Evolutionary conservation across 305 asterid genomes (phyloP).

Genomic region (Striga hermonthica): DNA sequence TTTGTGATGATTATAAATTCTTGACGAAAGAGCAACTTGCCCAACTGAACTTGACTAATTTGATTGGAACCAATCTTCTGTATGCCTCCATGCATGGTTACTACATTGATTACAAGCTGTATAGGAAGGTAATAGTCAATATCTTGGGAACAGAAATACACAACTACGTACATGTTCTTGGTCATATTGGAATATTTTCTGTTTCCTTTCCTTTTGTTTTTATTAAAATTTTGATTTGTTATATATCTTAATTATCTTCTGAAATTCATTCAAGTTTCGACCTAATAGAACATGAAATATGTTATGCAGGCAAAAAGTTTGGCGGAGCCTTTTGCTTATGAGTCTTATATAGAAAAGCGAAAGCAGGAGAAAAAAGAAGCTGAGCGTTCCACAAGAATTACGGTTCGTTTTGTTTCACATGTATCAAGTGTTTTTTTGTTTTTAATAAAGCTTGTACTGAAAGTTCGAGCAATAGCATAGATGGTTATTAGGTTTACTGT

Average conservation of each 20-base stretch:
- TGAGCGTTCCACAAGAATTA: slow-evolving; percentile 65
- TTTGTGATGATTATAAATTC: slow-evolving; percentile 87
- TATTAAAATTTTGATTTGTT: not conserved
- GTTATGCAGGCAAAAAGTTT: slow-evolving; percentile 66
- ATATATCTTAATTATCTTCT: not conserved
- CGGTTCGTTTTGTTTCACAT: slow-evolving; percentile 52
- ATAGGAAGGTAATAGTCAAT: slow-evolving; percentile 59
- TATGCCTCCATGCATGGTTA: slow-evolving; percentile 94
- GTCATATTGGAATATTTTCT: not conserved
- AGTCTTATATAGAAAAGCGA: slow-evolving; percentile 58
- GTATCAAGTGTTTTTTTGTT: slow-evolving; percentile 1
- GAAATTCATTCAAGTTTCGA: slow-evolving; percentile 16
- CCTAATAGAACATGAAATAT: slow-evolving; percentile 17
- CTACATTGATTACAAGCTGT: slow-evolving; percentile 74
- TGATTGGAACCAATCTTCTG: slow-evolving; percentile 78
- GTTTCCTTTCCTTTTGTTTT: not conserved
- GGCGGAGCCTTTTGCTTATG: slow-evolving; percentile 80
- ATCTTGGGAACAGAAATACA: slow-evolving; percentile 16
- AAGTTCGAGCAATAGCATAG: slow-evolving; percentile 3
- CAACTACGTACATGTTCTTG: slow-evolving; percentile 1
- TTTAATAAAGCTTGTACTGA: slow-evolving; percentile 2
- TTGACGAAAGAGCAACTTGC: slow-evolving; percentile 85
- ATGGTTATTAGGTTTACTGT: not conserved
- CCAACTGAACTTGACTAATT: slow-evolving; percentile 60
- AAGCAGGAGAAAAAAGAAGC: slow-evolving; percentile 65